Conservation (phyloP, 2,329 filamentous ascomycete species). For the Aspergillus japonicus region DNA sequence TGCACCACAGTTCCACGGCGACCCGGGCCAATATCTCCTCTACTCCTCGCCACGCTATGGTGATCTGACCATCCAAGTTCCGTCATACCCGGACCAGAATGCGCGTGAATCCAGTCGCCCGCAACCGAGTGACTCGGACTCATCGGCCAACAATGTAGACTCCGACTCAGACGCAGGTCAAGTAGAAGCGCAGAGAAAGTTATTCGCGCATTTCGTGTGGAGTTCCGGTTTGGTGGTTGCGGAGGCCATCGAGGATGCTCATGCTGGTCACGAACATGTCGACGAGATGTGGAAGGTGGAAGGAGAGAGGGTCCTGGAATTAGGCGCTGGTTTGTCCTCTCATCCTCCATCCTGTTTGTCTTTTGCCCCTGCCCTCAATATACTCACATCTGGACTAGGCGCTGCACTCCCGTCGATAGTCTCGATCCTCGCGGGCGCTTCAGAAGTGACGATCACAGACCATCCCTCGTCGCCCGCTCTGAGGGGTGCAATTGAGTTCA, state of each 20-base stretch:
- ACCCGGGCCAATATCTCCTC: slow-evolving; percentile 50
- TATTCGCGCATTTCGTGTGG: slow-evolving; percentile 62
- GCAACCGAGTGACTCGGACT: slow-evolving; percentile 12
- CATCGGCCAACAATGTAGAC: slow-evolving; percentile 1
- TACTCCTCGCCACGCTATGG: slow-evolving; percentile 49
- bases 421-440: slow-evolving; percentile 36
- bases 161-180: slow-evolving; percentile 10
- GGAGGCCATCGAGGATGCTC: slow-evolving; percentile 40
- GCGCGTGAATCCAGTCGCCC: slow-evolving; percentile 19
- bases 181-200: slow-evolving; percentile 48
- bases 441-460: slow-evolving; percentile 52
- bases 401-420: slow-evolving; percentile 45
- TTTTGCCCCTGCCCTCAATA: too few relatives aligned
- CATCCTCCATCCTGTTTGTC: not conserved
- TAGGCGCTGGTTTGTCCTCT: slow-evolving; percentile 59
- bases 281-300: slow-evolving; percentile 43
- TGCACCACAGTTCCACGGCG: slow-evolving; percentile 54
- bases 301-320: slow-evolving; percentile 55
- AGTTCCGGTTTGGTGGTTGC: slow-evolving; percentile 51
- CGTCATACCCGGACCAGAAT: slow-evolving; percentile 43
- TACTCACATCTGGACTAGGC: slow-evolving; percentile 24
- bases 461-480: slow-evolving; percentile 45
- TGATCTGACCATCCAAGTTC: slow-evolving; percentile 41
- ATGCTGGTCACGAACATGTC: slow-evolving; percentile 17
- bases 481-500: slow-evolving; percentile 45